Base-by-base conservation (phyloP, 805 yeast genomes). In the Myxozyma geophila region DNA sequence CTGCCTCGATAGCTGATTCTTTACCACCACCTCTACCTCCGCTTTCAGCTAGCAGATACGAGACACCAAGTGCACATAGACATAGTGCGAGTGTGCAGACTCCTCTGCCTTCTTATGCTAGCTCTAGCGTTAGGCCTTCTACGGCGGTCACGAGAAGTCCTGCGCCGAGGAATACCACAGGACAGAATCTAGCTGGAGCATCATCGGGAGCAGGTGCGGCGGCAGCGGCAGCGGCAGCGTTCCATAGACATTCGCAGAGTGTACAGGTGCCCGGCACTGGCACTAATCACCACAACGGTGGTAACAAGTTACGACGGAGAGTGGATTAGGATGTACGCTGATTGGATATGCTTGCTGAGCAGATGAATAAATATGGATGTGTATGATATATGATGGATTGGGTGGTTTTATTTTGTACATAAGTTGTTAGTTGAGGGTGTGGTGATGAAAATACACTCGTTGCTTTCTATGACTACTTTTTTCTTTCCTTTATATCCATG, bases 151-250 rank as follows among this genome's bases (percentile, higher is more conserved):
- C 28, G 28, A 28, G 28, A 5, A 28, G 28, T 28, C 5, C 28
- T 28, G 28, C 28, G 5, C 28, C 28, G 28, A 28, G 5, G 28
- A 28, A 5, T 28, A 28, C 28, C 28, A 28, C 28, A 28, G 28
- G 28, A 28, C 28, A 28, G 28, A 28, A 28, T 28, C 5, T 5
- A 28, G 28, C 28, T 28, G 28, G 28, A 3, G 28, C 28, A 28
- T 48, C 52, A 21, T 17, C 57, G 23, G 37, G 8, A 6, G 52
- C 59, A 13, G 17, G 9, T 9, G 59, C 54, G 21, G n/a, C 39
- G 9, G 59, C 59, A 17, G 59, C 43, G 4, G 59, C 59, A 2
- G 59, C 54, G 13, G 47, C 54, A 8, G 59, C 59, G 46, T 56
- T 47, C 23, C 52, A 56, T 47, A 40, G 54, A 36, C 54, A 56